These are phyloP conservation scores for Fimicolochytrium jonesii DNA, from an alignment of 192 early-diverging fungal genomes.

Conservation along the genomic window DNA sequence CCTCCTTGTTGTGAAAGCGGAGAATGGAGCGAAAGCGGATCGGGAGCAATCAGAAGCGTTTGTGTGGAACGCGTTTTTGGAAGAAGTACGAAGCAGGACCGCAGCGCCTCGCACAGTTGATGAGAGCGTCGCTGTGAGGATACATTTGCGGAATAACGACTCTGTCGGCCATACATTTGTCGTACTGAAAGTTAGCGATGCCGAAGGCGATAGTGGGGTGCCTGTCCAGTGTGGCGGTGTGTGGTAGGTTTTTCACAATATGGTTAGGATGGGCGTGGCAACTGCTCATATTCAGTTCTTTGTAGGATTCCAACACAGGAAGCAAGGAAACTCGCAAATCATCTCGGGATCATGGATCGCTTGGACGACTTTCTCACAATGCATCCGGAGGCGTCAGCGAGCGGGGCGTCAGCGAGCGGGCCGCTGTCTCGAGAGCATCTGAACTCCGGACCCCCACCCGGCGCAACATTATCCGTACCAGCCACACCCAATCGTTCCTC, in stretches of 20 bases:
- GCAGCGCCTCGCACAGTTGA: background rate
- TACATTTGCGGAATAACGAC: background rate
- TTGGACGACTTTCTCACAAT: slow-evolving; percentile 4
- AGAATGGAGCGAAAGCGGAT: background rate
- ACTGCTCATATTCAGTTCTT: background rate
- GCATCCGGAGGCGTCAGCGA: too few relatives aligned
- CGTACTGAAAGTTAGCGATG: slow-evolving; percentile 9
- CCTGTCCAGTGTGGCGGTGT: slow-evolving; percentile 18
- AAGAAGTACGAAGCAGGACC: background rate
- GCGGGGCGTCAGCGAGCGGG: too few relatives aligned
- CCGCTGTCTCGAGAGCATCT: too few relatives aligned
- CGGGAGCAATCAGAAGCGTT: background rate
- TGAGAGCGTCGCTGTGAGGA: slow-evolving; percentile 2
- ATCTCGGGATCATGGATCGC: slow-evolving; percentile 1
- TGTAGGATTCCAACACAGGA: slow-evolving; percentile 21
- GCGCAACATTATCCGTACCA: too few relatives aligned
- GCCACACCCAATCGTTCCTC: slow-evolving; percentile 8
- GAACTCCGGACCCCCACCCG: too few relatives aligned
- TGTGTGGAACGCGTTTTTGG: slow-evolving; percentile 11
- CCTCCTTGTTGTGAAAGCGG: background rate
- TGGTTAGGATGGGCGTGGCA: background rate
- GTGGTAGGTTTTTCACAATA: slow-evolving; percentile 7
- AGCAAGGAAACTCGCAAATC: slow-evolving; percentile 3
- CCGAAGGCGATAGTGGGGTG: slow-evolving; percentile 13
- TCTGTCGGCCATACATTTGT: slow-evolving; percentile 1